These are phyloP conservation scores for Quillaja saponaria DNA, from an alignment of 306 rosid species.

Conservation along the genomic window DNA sequence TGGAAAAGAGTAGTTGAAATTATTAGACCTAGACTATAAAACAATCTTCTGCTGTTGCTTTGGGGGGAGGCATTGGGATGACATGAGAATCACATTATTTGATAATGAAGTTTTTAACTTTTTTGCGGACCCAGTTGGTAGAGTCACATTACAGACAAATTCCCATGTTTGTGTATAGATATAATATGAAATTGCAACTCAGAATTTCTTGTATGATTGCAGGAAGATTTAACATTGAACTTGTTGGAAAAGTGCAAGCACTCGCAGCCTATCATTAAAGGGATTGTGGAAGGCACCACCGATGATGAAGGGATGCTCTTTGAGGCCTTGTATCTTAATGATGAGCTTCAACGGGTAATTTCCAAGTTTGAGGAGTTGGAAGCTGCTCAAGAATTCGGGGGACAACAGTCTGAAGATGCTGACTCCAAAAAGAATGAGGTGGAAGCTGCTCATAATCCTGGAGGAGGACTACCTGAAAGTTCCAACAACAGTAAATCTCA, in stretches of 20 bases:
- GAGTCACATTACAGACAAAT: background rate
- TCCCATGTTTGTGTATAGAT: background rate
- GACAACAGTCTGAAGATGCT: constrained; percentile 33
- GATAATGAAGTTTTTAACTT: background rate
- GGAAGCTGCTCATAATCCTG: constrained; percentile 37
- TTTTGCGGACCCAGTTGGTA: background rate
- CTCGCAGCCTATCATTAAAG: constrained; percentile 60
- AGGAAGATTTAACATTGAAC: constrained; percentile 74
- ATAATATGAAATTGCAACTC: constrained; percentile 16
- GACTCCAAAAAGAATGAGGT: constrained; percentile 36
- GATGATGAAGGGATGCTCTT: constrained; percentile 72
- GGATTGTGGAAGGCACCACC: constrained; percentile 66
- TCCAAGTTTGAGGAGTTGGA: constrained; percentile 68
- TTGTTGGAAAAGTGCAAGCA: constrained; percentile 74
- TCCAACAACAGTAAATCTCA: constrained; percentile 18
- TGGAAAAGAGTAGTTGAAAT: too few relatives aligned
- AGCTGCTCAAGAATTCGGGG: constrained; percentile 43
- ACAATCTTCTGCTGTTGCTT: too few relatives aligned
- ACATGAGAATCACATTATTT: background rate
- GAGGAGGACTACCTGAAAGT: constrained; percentile 24
- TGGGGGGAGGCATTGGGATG: too few relatives aligned
- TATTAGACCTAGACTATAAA: too few relatives aligned
- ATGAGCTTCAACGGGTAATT: constrained; percentile 69
- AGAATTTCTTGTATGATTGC: constrained; percentile 28
- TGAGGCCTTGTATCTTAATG: constrained; percentile 79